phyloP scores from a whole-genome alignment of 2,329 filamentous ascomycete genomes.

The Penicillium corylophilum region DNA sequence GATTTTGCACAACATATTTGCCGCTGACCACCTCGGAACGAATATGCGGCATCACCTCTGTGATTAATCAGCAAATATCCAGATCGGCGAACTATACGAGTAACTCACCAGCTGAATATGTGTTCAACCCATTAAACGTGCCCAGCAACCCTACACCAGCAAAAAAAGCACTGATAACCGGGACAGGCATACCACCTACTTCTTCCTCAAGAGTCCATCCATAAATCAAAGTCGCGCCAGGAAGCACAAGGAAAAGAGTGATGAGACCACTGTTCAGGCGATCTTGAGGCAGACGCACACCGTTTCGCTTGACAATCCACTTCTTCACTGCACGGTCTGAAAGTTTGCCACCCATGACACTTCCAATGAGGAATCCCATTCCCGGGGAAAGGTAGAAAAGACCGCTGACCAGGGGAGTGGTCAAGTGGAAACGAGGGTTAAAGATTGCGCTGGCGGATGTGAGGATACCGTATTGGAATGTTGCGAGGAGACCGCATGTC shows the following conservation, averaged over 20 bases:
- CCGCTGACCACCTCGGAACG: constrained; percentile 75
- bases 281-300: constrained; percentile 66
- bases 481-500: constrained; percentile 55
- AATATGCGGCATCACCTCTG: constrained; percentile 44
- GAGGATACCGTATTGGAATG: constrained; percentile 70
- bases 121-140: constrained; percentile 72
- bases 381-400: constrained; percentile 75
- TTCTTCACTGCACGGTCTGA: constrained; percentile 65
- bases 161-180: constrained; percentile 69
- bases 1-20: constrained; percentile 76
- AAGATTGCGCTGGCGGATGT: constrained; percentile 70
- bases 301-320: constrained; percentile 60
- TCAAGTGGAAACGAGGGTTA: constrained; percentile 69
- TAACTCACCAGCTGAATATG: constrained; percentile 52
- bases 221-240: constrained; percentile 65
- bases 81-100: not conserved
- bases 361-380: constrained; percentile 66
- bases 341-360: constrained; percentile 67
- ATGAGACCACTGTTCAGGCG: constrained; percentile 60
- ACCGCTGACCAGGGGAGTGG: constrained; percentile 63
- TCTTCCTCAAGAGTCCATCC: constrained; percentile 62
- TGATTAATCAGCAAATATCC: not conserved
- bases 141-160: constrained; percentile 72
- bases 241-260: constrained; percentile 59
- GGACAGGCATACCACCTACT: constrained; percentile 55